These are phyloP conservation scores for Aureobasidium sp. DNA, from an alignment of 2,329 filamentous ascomycete species.

Conservation along the genomic window DNA sequence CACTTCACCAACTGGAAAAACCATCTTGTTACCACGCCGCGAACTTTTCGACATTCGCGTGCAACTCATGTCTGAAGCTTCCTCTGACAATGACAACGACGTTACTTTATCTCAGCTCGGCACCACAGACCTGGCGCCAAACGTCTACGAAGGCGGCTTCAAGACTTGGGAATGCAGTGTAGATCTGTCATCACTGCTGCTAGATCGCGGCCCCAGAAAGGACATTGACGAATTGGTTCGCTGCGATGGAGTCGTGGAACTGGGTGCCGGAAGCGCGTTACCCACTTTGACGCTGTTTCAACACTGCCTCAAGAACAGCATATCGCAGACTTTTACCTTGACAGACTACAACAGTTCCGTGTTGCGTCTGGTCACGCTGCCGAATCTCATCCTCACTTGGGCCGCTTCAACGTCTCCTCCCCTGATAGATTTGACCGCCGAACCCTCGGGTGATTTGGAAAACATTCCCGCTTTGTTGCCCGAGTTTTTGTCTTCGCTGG, in stretches of 20 bases:
- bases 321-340: constrained; percentile 52
- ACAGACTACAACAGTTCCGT: constrained; percentile 76
- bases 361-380: constrained; percentile 66
- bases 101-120: constrained; percentile 54
- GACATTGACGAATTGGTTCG: constrained; percentile 41
- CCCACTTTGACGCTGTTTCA: constrained; percentile 65
- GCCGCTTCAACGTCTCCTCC: constrained; percentile 21
- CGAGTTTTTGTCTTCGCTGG: constrained; percentile 50
- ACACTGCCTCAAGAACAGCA: constrained; percentile 42
- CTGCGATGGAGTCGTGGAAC: constrained; percentile 46
- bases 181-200: constrained; percentile 60
- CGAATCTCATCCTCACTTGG: constrained; percentile 68
- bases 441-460: constrained; percentile 46
- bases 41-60: constrained; percentile 75
- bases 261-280: constrained; percentile 70
- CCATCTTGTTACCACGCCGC: constrained; percentile 55
- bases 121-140: constrained; percentile 66
- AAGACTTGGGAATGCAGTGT: constrained; percentile 86
- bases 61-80: constrained; percentile 66
- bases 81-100: constrained; percentile 30
- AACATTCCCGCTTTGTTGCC: constrained; percentile 49
- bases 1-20: constrained; percentile 48
- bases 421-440: constrained; percentile 13
- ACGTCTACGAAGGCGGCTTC: constrained; percentile 79
- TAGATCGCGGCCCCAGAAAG: constrained; percentile 40